Conservation (phyloP, 805 yeast species). For the Kodamaea restingae region DNA sequence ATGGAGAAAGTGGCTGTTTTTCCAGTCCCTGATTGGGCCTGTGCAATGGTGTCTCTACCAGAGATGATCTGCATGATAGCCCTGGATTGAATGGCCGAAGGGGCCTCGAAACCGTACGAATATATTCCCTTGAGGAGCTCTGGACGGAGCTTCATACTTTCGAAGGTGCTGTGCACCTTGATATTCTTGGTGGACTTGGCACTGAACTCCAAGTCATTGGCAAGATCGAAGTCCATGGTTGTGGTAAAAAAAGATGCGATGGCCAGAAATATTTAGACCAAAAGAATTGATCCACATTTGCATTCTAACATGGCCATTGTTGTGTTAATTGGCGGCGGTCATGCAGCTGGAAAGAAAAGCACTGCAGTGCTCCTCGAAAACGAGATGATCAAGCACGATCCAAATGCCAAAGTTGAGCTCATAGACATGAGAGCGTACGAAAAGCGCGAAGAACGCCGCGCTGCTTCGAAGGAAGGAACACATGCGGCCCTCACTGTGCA, state of each 20-base stretch:
- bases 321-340: conserved; percentile 60
- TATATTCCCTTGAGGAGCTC: conserved; percentile 51
- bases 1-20: conserved; percentile 87
- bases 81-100: conserved; percentile 78
- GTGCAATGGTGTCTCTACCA: conserved; percentile 72
- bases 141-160: conserved; percentile 39
- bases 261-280: too few species aligned
- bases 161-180: conserved; percentile 46
- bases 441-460: conserved; percentile 19
- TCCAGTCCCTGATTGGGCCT: conserved; percentile 89
- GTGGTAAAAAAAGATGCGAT: background rate
- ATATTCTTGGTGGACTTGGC: conserved; percentile 48
- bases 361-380: conserved; percentile 35
- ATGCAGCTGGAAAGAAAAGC: conserved; percentile 51
- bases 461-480: conserved; percentile 13
- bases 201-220: conserved; percentile 57
- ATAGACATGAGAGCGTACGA: conserved; percentile 46
- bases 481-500: conserved; percentile 30
- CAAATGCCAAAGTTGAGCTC: conserved; percentile 20
- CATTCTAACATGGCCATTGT: conserved; percentile 25
- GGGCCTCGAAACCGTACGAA: conserved; percentile 77
- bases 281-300: background rate
- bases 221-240: conserved; percentile 56
- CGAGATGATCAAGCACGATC: conserved; percentile 16
- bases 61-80: conserved; percentile 76